Base-by-base conservation (phyloP, 1,284 basidiomycete genomes). In the Rhodotorula glutinis region DNA sequence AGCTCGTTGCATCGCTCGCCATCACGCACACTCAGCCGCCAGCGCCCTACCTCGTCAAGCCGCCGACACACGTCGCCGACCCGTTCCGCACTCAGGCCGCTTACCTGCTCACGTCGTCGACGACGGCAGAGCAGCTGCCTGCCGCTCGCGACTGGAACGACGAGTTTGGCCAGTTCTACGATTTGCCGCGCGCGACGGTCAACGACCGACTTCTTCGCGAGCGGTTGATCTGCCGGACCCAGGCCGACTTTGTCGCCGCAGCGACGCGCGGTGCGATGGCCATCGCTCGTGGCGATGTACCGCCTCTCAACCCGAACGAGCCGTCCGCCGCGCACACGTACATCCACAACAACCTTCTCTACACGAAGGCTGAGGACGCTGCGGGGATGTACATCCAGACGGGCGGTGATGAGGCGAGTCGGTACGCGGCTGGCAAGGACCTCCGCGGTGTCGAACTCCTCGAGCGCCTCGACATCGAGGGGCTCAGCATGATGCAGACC, bases 61-160 rank as follows among this genome's bases (percentile, higher is more conserved):
- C 74, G 1, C 73, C 73, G 8, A 75, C 78, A 27, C 71, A 71
- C 56, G 75, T 78, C 11, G 73, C 77, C n/a, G 84, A 85, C 70
- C 74, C 80, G n/a, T 77, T 84, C 53, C 79, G 83, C 62, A 80
- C 82, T 25, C 84, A 85, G 76, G 77, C 82, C 21, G 83, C 83
- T 8, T 85, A 82, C 79, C 78, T 85, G 51, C 41, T 82, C 81
- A 51, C 81, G 77, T 62, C 79, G 21, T 57, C 70, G 52, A 63
- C 73, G 46, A 57, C 78, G 3, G 78, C 81, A 33, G 83, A 84
- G 59, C 80, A 79, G 23, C 77, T 84, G 38, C 83, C 84, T 62
- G 79, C 78, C 27, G 81, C 83, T 8, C 79, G 84, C 62, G 84
- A 85, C 75, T 85, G 84, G 84, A 85, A 84, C 76, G 84, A 85